phyloP scores from a whole-genome alignment of 1,284 basidiomycete species.

The Schizophyllum commune region DNA sequence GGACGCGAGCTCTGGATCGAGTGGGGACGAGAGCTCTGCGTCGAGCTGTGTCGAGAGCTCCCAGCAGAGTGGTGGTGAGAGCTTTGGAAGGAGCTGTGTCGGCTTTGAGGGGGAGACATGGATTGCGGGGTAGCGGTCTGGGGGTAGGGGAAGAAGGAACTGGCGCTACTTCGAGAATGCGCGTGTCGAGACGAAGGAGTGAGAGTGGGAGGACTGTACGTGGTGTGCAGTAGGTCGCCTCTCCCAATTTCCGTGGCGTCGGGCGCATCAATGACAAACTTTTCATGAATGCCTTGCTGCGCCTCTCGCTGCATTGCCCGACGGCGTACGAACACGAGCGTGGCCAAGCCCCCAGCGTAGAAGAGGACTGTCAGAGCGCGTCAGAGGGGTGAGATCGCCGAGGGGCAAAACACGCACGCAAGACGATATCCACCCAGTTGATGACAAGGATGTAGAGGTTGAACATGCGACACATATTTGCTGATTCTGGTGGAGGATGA shows the following conservation, averaged over 20 bases:
- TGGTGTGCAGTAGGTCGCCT: neutral
- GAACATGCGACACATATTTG: slow-evolving; percentile 39
- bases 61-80: too few species aligned
- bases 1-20: too few species aligned
- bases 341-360: neutral
- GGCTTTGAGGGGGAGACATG: neutral
- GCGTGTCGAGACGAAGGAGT: neutral
- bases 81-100: neutral
- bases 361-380: neutral
- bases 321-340: neutral
- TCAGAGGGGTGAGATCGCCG: neutral
- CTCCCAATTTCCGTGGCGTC: neutral
- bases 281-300: neutral
- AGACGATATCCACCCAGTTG: slow-evolving; percentile 47
- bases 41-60: too few species aligned
- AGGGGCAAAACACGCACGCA: slow-evolving; percentile 31
- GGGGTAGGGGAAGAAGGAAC: neutral
- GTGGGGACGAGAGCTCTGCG: too few species aligned
- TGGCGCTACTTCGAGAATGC: neutral
- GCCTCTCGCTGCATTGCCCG: neutral
- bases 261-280: neutral
- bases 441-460: slow-evolving; percentile 41
- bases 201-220: neutral
- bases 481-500: slow-evolving; percentile 29
- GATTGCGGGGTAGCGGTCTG: neutral